Conservation (phyloP, 208 protist species). For the Lotmaria passim region DNA sequence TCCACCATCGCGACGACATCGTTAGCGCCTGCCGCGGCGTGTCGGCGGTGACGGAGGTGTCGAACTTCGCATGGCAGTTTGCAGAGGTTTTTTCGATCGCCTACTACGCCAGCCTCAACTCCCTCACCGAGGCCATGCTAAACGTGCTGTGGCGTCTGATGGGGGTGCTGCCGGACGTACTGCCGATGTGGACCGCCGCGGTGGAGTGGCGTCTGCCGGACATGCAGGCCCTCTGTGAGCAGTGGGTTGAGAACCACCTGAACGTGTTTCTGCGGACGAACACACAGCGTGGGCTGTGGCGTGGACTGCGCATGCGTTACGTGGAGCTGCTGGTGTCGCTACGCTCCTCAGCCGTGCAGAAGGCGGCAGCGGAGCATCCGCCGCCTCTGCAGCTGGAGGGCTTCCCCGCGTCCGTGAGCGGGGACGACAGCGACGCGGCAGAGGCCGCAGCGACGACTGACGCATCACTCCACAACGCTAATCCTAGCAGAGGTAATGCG, state of each 20-base stretch:
- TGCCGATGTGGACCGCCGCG: conserved; percentile 26
- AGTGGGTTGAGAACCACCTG: conserved; percentile 28
- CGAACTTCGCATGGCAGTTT: conserved; percentile 18
- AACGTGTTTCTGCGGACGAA: conserved; percentile 14
- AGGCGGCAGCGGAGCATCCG: neutral
- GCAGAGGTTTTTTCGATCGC: conserved; percentile 27
- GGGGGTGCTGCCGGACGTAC: conserved; percentile 6
- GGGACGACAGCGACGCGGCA: neutral
- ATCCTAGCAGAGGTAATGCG: too few species aligned
- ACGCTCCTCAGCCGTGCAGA: conserved; percentile 6
- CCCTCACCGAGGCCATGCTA: conserved; percentile 28
- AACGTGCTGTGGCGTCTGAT: conserved; percentile 27
- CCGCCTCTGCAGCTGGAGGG: neutral
- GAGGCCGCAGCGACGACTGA: neutral
- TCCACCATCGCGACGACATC: conserved; percentile 11
- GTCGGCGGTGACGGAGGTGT: neutral
- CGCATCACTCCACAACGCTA: neutral
- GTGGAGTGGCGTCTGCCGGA: conserved; percentile 24
- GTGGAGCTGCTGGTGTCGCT: conserved; percentile 25
- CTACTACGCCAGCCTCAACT: conserved; percentile 23
- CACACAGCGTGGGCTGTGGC: conserved; percentile 23
- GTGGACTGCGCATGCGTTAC: conserved; percentile 18
- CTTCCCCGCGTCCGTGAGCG: neutral
- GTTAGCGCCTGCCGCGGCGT: neutral
- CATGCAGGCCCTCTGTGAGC: conserved; percentile 29